Base-by-base conservation (phyloP, 225 moss, liverwort and hornwort genomes). In the Physcomitrium patens region DNA sequence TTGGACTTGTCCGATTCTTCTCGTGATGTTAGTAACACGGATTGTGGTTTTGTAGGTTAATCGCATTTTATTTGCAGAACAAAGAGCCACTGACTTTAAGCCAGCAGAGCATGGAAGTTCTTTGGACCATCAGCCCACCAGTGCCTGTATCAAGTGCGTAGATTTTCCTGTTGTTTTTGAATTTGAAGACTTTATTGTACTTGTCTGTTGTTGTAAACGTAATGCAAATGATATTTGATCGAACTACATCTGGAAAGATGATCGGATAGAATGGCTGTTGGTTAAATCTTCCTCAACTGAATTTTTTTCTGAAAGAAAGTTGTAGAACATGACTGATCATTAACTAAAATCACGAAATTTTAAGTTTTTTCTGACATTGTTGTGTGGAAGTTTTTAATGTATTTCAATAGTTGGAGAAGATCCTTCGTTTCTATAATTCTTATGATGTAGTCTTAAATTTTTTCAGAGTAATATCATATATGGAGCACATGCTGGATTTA, bases 81-180 rank as follows among this genome's bases (percentile, higher is more conserved):
- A 97, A 79, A 97, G 90, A 82, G 86, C 85, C 17, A 78, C 86
- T 62, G 96, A 97, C 75, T 97, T 88, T 60, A 89, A 89, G 80
- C 90, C 96, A 65, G 67, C 71, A 66, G 96, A 97, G 64, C 89
- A 94, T 83, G 88, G 90, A 76, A 88, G 82, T 27, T 75, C 88
- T 85, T 82, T 84, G 68, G 96, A 96, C 81, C 81, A 92, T 79
- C 86, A 94, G 52, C 85, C 91, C 41, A 96, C 96, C 28, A 80
- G 73, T 79, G 94, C 96, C 51, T 96, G 96, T 59, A 83, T 77
- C 53, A 96, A 92, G 96, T 96, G 82, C 42, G 84, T 80, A 78
- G 26, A 77, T 62, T 75, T 51, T 68, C 18, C 70, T 27, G 28
- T 13, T 10, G 43, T 56, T 54, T 78, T 50, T 74, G 51, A 67